Conservation (phyloP, 805 yeast species). For the Sugiyamaella valdiviana region DNA sequence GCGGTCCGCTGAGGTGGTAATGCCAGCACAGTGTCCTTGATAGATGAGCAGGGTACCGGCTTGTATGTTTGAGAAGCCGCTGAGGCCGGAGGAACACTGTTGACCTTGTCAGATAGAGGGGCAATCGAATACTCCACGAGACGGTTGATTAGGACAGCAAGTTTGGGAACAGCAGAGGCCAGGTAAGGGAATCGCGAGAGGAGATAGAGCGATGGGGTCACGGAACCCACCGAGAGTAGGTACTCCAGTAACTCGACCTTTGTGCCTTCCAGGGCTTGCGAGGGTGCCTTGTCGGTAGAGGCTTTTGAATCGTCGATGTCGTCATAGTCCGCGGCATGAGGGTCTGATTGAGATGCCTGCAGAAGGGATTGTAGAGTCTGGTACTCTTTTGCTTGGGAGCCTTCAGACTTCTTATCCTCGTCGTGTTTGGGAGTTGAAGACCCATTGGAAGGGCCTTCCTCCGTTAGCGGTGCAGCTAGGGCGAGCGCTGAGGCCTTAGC, state of each 20-base stretch:
- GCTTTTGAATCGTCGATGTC: neutral
- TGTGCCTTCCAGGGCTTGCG: neutral
- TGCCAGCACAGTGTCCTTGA: conserved; percentile 11
- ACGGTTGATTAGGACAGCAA: conserved; percentile 44
- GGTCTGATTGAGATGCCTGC: neutral
- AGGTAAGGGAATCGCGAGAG: conserved; percentile 58
- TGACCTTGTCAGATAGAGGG: conserved; percentile 39
- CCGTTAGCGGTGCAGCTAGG: conserved; percentile 74
- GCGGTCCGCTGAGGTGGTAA: neutral
- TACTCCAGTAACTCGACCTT: conserved; percentile 47
- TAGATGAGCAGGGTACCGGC: conserved; percentile 9
- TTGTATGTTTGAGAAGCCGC: neutral
- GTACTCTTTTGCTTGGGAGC: conserved; percentile 2
- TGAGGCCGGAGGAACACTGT: neutral
- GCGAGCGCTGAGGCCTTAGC: conserved; percentile 78
- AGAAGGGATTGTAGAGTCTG: neutral
- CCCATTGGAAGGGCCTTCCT: conserved; percentile 35
- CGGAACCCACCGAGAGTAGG: conserved; percentile 53
- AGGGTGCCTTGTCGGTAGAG: neutral
- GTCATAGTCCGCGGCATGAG: neutral
- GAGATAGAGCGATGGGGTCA: conserved; percentile 55
- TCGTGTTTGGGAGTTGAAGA: conserved; percentile 28
- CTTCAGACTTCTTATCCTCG: conserved; percentile 37
- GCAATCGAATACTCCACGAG: conserved; percentile 44
- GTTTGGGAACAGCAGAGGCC: conserved; percentile 46